Base-by-base conservation (phyloP, 768 basidiomycete species). In the Auricularia sp. region DNA sequence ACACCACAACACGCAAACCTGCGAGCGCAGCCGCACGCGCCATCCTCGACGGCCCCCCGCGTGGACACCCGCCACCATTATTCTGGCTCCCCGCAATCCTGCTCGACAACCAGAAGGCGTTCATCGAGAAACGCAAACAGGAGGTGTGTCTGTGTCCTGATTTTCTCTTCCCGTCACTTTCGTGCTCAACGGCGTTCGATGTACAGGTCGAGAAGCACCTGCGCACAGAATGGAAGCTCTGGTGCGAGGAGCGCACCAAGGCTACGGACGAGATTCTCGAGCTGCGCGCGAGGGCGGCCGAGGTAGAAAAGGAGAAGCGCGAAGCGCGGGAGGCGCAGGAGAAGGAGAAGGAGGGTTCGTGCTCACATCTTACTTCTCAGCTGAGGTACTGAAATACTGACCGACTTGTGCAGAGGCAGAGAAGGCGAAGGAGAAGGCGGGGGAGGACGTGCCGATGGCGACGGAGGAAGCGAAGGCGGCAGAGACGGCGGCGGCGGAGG, bases 61-160 rank as follows among this genome's bases (percentile, higher is more conserved):
- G 60, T 18, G 33, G 61, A 39, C 21, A 47, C 44, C 36, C 59
- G 4, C 86, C 90, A 23, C 87, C 90, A 3, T 69, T 92, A 16
- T 91, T 87, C 69, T 93, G 90, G 69, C 83, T 90, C 60, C 90
- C 90, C 36, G 83, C 81, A 39, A 75, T 87, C 64, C 80, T 92
- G 23, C 82, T 83, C 0, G 80, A 87, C 23, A 79, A 82, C 18
- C 90, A 93, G 75, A 87, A 88, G 73, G 77, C 80, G 3, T 90
- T 90, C 68, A 70, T 92, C 11, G 72, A 74, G 60, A 79, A 77
- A 62, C 79, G 88, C 61, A 89, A 86, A 74, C 78, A 76, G 68
- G 84, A 88, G 80, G 90, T 85, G 79, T 72, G 16, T 43, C 4
- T 36, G n/a, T n/a, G 60, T 33, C 36, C 8, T 21, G 14, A 61